These are phyloP conservation scores for Tetrahymena malaccensis DNA, from an alignment of 73 alveolate species.

Conservation along the genomic window DNA sequence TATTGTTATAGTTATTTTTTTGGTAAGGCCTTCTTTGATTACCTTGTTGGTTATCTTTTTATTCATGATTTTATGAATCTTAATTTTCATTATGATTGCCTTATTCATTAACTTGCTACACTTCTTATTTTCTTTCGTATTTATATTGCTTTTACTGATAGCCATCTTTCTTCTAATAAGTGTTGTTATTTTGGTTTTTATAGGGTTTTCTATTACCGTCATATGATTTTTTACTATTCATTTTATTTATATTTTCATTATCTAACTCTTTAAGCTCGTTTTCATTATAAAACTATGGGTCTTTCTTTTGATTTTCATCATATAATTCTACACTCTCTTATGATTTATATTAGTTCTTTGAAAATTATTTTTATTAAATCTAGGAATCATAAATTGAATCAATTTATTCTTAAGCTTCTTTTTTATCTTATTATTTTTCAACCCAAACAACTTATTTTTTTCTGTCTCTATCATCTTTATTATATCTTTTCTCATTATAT, in stretches of 20 bases:
- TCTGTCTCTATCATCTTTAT: neutral
- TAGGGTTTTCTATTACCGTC: neutral
- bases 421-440: neutral
- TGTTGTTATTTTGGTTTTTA: neutral
- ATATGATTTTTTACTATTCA: neutral
- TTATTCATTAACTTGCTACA: neutral
- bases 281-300: neutral
- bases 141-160: neutral
- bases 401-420: neutral
- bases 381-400: neutral
- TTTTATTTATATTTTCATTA: neutral
- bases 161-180: neutral
- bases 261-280: neutral
- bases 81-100: neutral
- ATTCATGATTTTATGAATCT: neutral
- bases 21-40: neutral
- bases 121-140: neutral
- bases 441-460: neutral
- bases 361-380: neutral
- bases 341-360: neutral
- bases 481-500: neutral
- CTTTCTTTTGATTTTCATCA: neutral
- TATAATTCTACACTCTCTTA: neutral
- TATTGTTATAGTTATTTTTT: neutral
- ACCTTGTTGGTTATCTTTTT: neutral